Evolutionary conservation across 805 yeast species (phyloP), one percentile per base, ranked within the genome.

Genomic region (Saccharomycopsis capsularis): DNA sequence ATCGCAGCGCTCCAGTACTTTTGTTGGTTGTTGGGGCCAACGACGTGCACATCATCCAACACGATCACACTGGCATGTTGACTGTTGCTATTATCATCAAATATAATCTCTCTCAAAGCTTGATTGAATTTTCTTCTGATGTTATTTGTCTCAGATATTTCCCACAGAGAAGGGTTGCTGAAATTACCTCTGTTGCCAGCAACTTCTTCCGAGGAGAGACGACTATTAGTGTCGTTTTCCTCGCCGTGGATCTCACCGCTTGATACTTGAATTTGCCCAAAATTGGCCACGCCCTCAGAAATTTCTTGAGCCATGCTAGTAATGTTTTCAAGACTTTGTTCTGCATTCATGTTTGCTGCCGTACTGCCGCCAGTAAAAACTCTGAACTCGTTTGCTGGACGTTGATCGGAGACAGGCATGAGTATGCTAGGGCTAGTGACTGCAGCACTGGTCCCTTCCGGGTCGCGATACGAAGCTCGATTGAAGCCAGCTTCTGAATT

Each of bases 21-120:
- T 11, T 6, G 29, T 4, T 23, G 27, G 23, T 30, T 21, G 19
- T 30, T 15, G 4, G n/a, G 19, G 7, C 7, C 15, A 9, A 5
- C 23, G 19, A 4, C 4, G 4, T 23, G 36, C 6, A 25, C 35
- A 9, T 34, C 38, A 34, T 34, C 7, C 15, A 34, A 16, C 13
- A 13, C n/a, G 7, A 34, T 34, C 5, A 23, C 6, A 9, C 7
- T 13, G n/a, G 15, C 5, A 11, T 42, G 29, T 19, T 18, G 19
- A 16, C 15, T 6, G 24, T 47, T 47, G 22, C 51, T 47, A 15
- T 29, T 7, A 18, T 35, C 43, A 37, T 47, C 47, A 22, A 37
- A 42, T 13, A 47, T 13, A 18, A 47, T 47, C 6, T 47, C 47
- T 4, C 42, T 13, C 24, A 47, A 42, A 9, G 46, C 51, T 30